Conservation (phyloP, 2,329 filamentous ascomycete species). For the Fusarium chlamydosporum region DNA sequence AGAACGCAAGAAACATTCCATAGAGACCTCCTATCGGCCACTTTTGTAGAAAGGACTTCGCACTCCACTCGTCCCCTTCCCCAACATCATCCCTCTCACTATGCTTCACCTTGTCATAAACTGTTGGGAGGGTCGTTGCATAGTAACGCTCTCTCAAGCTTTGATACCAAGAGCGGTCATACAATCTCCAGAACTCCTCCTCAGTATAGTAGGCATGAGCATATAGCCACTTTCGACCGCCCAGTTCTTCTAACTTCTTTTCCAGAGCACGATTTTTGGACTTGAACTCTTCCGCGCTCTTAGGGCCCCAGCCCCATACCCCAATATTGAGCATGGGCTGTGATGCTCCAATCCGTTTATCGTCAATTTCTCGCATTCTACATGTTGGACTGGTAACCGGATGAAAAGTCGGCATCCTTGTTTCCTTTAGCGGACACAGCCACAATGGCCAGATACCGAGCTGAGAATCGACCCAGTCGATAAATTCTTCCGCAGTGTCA, state of each 20-base stretch:
- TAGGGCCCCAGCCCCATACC: constrained; percentile 80
- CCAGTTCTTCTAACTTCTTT: constrained; percentile 71
- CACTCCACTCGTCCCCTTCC: background rate
- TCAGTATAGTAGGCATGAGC: constrained; percentile 82
- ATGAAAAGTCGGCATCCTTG: constrained; percentile 46
- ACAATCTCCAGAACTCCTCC: constrained; percentile 73
- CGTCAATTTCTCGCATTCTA: rapidly evolving
- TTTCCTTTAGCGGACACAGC: constrained; percentile 48
- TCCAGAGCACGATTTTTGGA: constrained; percentile 76
- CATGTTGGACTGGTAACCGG: background rate
- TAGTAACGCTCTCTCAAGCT: constrained; percentile 70
- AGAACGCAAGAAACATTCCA: constrained; percentile 41
- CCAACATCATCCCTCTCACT: constrained; percentile 55
- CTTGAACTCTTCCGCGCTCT: constrained; percentile 67
- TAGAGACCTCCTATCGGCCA: constrained; percentile 46
- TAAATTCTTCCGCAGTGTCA: constrained; percentile 56
- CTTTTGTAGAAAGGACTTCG: background rate
- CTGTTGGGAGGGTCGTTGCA: constrained; percentile 69
- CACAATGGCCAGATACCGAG: constrained; percentile 52
- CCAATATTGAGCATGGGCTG: constrained; percentile 68
- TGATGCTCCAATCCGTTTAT: background rate
- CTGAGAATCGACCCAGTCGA: constrained; percentile 50
- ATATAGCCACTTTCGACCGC: constrained; percentile 86
- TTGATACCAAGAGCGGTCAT: constrained; percentile 71
- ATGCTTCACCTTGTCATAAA: constrained; percentile 76